These are phyloP conservation scores for Adiantum capillusveneris DNA, from an alignment of 75 land plant species.

Conservation along the genomic window DNA sequence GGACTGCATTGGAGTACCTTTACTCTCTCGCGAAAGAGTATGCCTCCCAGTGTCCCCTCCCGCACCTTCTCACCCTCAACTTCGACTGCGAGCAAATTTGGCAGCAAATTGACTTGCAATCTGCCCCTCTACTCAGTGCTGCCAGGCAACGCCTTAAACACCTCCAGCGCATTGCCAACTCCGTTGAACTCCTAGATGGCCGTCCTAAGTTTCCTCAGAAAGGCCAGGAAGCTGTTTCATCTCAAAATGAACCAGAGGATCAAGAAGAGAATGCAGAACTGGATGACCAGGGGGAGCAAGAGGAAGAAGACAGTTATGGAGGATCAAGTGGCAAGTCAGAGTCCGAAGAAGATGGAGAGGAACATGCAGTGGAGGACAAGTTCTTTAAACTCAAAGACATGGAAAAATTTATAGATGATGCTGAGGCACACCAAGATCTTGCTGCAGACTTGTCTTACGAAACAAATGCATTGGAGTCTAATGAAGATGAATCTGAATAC, in stretches of 20 bases:
- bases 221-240: not conserved
- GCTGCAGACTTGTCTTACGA: slow-evolving; percentile 42
- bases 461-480: slow-evolving; percentile 15
- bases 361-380: slow-evolving; percentile 48
- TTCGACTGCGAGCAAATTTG: slow-evolving; percentile 99
- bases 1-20: slow-evolving; percentile 43
- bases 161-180: slow-evolving; percentile 12
- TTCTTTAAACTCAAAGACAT: slow-evolving; percentile 66
- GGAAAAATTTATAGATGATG: slow-evolving; percentile 64
- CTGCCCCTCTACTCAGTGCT: slow-evolving; percentile 36
- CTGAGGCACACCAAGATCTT: too few species aligned
- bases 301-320: slow-evolving; percentile 25
- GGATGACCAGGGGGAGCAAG: slow-evolving; percentile 30
- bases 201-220: not conserved
- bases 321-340: slow-evolving; percentile 28
- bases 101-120: slow-evolving; percentile 86
- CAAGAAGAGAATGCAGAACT: slow-evolving; percentile 6
- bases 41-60: slow-evolving; percentile 45
- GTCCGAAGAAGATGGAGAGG: slow-evolving; percentile 15
- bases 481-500: slow-evolving; percentile 21
- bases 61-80: slow-evolving; percentile 32
- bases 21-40: slow-evolving; percentile 33
- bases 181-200: not conserved
- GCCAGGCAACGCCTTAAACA: slow-evolving; percentile 40
- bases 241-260: slow-evolving; percentile 10